phyloP scores from a whole-genome alignment of 2,329 filamentous ascomycete genomes.

The Hortaea werneckii region DNA sequence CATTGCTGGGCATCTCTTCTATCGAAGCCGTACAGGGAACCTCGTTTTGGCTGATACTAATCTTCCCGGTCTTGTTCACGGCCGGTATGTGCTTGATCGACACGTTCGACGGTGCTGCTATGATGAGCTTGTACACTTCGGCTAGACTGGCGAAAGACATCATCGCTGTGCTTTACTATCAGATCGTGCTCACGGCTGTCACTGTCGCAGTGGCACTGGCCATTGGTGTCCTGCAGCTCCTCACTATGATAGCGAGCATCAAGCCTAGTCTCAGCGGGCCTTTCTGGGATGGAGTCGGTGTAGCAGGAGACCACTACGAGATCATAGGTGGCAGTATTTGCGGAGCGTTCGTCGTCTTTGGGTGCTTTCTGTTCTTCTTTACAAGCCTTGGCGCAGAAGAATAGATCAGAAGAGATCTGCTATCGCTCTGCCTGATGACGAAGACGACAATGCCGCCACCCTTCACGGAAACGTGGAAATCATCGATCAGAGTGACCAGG shows the following conservation, averaged over 20 bases:
- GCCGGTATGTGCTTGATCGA: constrained; percentile 93
- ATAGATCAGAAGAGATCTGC: constrained; percentile 31
- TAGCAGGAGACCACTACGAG: constrained; percentile 70
- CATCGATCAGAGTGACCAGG: background rate
- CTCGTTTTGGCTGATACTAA: constrained; percentile 84
- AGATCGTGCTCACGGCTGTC: constrained; percentile 71
- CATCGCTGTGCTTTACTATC: constrained; percentile 91
- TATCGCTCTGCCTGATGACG: background rate
- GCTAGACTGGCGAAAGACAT: constrained; percentile 66
- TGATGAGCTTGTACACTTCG: constrained; percentile 88
- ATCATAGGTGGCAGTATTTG: constrained; percentile 81
- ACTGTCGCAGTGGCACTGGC: constrained; percentile 76
- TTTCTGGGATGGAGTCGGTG: constrained; percentile 87
- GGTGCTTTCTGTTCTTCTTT: constrained; percentile 63
- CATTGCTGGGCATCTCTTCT: constrained; percentile 78
- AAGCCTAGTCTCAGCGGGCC: constrained; percentile 54
- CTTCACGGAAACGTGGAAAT: background rate
- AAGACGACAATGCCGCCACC: background rate
- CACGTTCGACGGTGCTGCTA: constrained; percentile 78
- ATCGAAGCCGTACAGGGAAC: constrained; percentile 80
- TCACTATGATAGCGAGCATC: constrained; percentile 69
- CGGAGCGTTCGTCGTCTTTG: constrained; percentile 70
- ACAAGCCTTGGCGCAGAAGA: constrained; percentile 65
- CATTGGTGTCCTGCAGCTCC: constrained; percentile 75
- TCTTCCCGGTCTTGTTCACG: constrained; percentile 85